phyloP scores from a whole-genome alignment of 768 basidiomycete genomes.

The Leccinum variicolor region DNA sequence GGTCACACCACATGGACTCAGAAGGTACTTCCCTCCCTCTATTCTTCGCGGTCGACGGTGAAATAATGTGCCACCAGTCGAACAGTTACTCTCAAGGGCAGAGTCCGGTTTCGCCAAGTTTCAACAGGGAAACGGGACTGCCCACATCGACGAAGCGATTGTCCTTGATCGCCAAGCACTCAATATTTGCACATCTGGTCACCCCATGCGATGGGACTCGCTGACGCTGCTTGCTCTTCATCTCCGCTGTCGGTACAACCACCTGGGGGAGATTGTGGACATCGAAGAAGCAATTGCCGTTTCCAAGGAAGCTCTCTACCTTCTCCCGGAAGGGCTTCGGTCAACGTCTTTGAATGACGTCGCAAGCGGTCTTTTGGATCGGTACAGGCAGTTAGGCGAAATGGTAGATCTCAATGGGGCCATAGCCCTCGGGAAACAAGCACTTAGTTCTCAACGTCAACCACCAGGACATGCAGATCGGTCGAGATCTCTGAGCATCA shows the following conservation, averaged over 20 bases:
- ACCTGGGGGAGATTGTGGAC: background rate
- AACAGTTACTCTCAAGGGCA: background rate
- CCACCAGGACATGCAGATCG: background rate
- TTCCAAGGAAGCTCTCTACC: background rate
- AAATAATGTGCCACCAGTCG: background rate
- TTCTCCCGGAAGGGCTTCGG: background rate
- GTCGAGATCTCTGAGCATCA: background rate
- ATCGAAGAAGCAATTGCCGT: background rate
- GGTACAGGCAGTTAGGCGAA: background rate
- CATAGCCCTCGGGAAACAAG: background rate
- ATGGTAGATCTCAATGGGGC: background rate
- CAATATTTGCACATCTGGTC: background rate
- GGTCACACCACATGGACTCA: background rate
- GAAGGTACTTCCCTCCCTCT: background rate
- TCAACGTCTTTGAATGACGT: background rate
- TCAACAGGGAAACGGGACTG: background rate
- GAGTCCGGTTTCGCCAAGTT: background rate
- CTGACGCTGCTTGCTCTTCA: background rate
- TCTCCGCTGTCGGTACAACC: background rate
- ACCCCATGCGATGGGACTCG: background rate
- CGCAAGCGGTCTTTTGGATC: background rate
- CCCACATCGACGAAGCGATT: background rate
- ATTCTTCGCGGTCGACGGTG: background rate
- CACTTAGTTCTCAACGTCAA: background rate
- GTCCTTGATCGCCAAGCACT: background rate